phyloP scores from a whole-genome alignment of 768 basidiomycete genomes.

The Pleurotus giganteus region DNA sequence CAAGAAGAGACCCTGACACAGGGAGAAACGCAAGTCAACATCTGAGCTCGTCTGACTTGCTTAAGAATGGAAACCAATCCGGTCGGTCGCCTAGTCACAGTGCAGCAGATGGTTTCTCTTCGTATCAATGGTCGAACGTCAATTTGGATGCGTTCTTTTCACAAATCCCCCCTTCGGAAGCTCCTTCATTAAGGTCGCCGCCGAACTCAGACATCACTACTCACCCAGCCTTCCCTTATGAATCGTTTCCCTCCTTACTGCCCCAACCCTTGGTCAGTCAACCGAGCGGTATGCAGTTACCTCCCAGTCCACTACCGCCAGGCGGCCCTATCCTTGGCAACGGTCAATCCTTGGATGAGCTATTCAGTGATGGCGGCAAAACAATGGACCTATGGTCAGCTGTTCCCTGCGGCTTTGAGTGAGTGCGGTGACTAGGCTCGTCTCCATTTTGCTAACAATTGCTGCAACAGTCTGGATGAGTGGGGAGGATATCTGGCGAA shows the following conservation, averaged over 20 bases:
- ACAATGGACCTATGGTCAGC: constrained; percentile 5
- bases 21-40: background rate
- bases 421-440: background rate
- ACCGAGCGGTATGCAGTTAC: background rate
- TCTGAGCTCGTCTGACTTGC: too few species aligned
- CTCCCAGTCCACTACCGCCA: background rate
- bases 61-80: too few species aligned
- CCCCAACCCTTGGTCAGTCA: background rate
- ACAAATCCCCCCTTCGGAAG: background rate
- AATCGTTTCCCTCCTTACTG: background rate
- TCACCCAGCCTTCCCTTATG: background rate
- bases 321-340: background rate
- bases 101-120: background rate
- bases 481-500: constrained; percentile 8
- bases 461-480: background rate
- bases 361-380: background rate
- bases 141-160: background rate
- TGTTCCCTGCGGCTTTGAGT: constrained; percentile 2
- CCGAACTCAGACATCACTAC: background rate
- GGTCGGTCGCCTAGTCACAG: background rate
- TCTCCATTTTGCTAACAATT: background rate
- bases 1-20: too few species aligned
- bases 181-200: background rate
- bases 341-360: background rate
- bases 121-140: background rate